Evolutionary conservation across 371 early-diverging fungal genomes (phyloP).

Genomic region (Mucor saturninus): DNA sequence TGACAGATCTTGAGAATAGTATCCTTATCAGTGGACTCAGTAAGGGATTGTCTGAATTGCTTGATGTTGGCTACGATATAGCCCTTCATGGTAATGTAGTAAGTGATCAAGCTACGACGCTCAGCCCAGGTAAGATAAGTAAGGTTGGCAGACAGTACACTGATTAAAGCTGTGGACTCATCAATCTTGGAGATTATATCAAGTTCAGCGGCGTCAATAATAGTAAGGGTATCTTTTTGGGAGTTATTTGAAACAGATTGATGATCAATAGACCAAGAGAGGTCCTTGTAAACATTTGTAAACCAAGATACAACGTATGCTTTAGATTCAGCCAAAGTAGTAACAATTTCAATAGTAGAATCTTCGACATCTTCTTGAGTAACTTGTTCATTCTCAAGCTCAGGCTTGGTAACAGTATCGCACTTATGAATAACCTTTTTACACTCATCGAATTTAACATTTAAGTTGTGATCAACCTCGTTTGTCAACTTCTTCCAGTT

Average conservation of each 20-base stretch:
- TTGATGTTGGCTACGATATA: slow-evolving; percentile 26
- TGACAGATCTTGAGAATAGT: slow-evolving; percentile 18
- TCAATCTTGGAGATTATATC: slow-evolving; percentile 27
- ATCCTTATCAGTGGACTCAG: slow-evolving; percentile 12
- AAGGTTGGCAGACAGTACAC: slow-evolving; percentile 13
- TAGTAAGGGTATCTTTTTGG: slow-evolving; percentile 6
- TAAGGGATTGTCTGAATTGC: slow-evolving; percentile 8
- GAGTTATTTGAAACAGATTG: neutral
- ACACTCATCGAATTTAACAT: slow-evolving; percentile 2
- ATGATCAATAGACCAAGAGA: slow-evolving; percentile 13
- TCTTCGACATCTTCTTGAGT: slow-evolving; percentile 18
- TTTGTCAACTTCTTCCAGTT: slow-evolving; percentile 14
- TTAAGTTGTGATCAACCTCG: neutral
- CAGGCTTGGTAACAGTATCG: neutral
- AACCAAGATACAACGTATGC: slow-evolving; percentile 24
- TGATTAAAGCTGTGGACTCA: slow-evolving; percentile 18
- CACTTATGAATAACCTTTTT: slow-evolving; percentile 8
- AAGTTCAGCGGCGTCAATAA: slow-evolving; percentile 29
- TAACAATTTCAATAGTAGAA: slow-evolving; percentile 26
- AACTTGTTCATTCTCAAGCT: slow-evolving; percentile 2
- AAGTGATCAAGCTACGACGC: slow-evolving; percentile 33
- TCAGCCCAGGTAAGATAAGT: slow-evolving; percentile 29
- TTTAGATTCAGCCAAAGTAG: slow-evolving; percentile 28
- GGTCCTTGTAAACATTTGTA: slow-evolving; percentile 14
- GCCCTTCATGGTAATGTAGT: slow-evolving; percentile 27